These are phyloP conservation scores for Skeletonema costatum DNA, from an alignment of 108 stramenopile genomes.

Conservation along the genomic window DNA sequence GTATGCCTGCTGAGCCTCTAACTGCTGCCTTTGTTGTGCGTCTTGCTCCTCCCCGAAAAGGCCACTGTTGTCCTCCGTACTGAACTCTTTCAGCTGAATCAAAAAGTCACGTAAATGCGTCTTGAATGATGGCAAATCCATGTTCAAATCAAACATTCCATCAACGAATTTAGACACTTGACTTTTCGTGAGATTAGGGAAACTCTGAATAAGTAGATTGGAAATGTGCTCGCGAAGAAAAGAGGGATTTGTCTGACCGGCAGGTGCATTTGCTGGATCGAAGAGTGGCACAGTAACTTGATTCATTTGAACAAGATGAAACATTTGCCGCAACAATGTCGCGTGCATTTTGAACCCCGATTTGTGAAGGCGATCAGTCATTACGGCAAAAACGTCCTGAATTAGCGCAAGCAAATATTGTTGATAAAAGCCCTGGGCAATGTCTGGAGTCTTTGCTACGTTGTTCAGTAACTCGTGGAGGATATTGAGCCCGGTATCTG, in stretches of 20 bases:
- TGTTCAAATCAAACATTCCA: conserved; percentile 96
- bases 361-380: conserved; percentile 99
- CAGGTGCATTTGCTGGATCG: conserved; percentile 74
- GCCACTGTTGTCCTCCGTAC: conserved; percentile 94
- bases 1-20: conserved; percentile 75
- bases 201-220: conserved; percentile 87
- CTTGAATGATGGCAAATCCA: conserved; percentile 98
- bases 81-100: conserved; percentile 98
- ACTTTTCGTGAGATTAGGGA: conserved; percentile 91
- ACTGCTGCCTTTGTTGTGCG: conserved; percentile 56
- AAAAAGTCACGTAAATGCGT: conserved; percentile 98
- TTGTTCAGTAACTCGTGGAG: conserved; percentile 92
- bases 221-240: conserved; percentile 94
- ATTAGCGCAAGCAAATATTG: conserved; percentile 95
- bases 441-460: conserved; percentile 88
- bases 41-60: conserved; percentile 94
- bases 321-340: conserved; percentile 94
- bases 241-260: conserved; percentile 84
- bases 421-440: conserved; percentile 96
- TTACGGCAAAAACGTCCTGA: conserved; percentile 96
- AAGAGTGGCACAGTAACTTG: conserved; percentile 96
- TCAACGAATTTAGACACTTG: conserved; percentile 95
- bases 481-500: conserved; percentile 96
- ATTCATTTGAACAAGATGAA: conserved; percentile 93
- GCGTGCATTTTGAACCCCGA: conserved; percentile 99